Percentiles rank a stretch among this genome's conserved stretches.
Evolutionary conservation across 306 rosid genomes (phyloP).

Genomic region (Medicago lupulina): DNA sequence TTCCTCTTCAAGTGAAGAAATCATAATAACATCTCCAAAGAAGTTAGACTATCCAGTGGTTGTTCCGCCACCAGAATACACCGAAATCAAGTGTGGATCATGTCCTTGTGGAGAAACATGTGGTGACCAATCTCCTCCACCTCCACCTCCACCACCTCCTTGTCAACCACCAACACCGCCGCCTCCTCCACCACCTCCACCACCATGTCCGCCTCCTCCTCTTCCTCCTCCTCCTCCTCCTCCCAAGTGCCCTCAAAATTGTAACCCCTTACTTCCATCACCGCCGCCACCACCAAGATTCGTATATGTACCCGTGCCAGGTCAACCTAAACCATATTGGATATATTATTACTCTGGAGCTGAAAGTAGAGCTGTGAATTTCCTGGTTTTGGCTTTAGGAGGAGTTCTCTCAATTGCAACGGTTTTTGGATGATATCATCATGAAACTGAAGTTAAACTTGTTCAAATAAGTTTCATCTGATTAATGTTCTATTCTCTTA

Average conservation of each 20-base stretch:
- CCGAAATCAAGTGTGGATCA: constrained; percentile 77
- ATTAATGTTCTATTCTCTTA: constrained; percentile 37
- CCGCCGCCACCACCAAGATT: constrained; percentile 70
- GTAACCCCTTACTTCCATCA: constrained; percentile 45
- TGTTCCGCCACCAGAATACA: constrained; percentile 37
- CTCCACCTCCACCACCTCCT: constrained; percentile 39
- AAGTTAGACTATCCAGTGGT: constrained; percentile 42
- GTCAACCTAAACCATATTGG: constrained; percentile 51
- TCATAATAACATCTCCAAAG: constrained; percentile 37
- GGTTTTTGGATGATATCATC: constrained; percentile 43
- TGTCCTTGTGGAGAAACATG: constrained; percentile 81
- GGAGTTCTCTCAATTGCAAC: constrained; percentile 37
- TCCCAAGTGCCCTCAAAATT: constrained; percentile 37
- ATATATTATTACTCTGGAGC: constrained; percentile 51
- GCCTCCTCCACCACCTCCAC: not conserved
- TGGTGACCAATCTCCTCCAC: constrained; percentile 48
- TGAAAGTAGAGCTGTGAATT: constrained; percentile 38
- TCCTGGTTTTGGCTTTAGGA: constrained; percentile 50
- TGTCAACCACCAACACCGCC: constrained; percentile 6
- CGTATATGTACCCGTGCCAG: constrained; percentile 72
- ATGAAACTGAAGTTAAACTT: constrained; percentile 39
- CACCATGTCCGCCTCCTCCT: constrained; percentile 25
- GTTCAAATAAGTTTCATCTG: constrained; percentile 26
- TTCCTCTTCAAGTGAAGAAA: constrained; percentile 36
- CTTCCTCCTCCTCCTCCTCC: constrained; percentile 18